Conservation (phyloP, 768 basidiomycete genomes). For the Agrocybe pediades region DNA sequence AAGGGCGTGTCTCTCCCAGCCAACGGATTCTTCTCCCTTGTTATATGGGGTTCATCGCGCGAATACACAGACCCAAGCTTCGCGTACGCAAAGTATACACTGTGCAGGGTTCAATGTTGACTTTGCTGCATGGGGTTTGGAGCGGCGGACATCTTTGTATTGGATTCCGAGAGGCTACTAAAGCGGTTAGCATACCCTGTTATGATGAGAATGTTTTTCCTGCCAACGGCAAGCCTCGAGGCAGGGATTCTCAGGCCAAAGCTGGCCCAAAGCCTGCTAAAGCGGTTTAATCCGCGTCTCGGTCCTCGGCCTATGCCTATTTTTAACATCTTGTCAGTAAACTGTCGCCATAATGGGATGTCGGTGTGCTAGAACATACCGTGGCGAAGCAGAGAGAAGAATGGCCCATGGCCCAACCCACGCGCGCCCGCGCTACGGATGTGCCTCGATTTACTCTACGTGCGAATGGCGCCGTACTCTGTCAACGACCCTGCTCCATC, state of each 20-base stretch:
- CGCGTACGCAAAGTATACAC: background rate
- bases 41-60: background rate
- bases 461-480: too few relatives aligned
- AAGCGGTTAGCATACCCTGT: background rate
- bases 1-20: background rate
- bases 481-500: too few relatives aligned
- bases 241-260: background rate
- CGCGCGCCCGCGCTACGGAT: too few relatives aligned
- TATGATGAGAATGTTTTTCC: background rate
- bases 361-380: background rate
- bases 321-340: background rate
- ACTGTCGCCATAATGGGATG: background rate
- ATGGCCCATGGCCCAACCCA: too few relatives aligned
- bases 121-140: background rate
- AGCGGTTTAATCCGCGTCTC: too few relatives aligned
- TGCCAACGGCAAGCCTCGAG: background rate
- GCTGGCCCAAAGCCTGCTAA: too few relatives aligned
- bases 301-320: background rate
- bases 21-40: background rate
- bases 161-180: background rate
- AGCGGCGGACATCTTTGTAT: background rate
- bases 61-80: too few relatives aligned
- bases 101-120: background rate
- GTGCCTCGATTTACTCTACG: too few relatives aligned
- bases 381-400: background rate